These are phyloP conservation scores for Helminthosporium solani DNA, from an alignment of 2,329 filamentous ascomycete species.

Conservation along the genomic window DNA sequence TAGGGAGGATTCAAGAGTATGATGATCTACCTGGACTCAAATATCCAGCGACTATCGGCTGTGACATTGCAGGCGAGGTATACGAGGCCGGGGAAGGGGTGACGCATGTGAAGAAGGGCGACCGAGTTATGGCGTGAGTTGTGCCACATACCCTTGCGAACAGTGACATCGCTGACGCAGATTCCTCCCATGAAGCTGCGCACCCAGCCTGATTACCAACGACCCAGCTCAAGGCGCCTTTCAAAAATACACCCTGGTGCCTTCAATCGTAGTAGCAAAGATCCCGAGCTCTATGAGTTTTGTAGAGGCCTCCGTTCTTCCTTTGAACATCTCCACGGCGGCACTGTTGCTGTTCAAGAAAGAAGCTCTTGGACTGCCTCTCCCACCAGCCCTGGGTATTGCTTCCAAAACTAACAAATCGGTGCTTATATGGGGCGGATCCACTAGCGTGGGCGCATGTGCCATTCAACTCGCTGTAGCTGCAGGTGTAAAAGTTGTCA, in stretches of 20 bases:
- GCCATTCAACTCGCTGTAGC: constrained; percentile 46
- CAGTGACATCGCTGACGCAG: neutral
- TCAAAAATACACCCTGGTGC: constrained; percentile 34
- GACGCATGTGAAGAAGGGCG: constrained; percentile 43
- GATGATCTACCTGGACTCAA: constrained; percentile 35
- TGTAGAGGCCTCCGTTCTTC: constrained; percentile 43
- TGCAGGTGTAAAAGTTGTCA: constrained; percentile 42
- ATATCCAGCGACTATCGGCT: constrained; percentile 35
- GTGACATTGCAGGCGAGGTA: constrained; percentile 47
- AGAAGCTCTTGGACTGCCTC: constrained; percentile 37
- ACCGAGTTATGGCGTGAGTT: constrained; percentile 44
- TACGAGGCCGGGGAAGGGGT: constrained; percentile 46
- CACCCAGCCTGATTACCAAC: constrained; percentile 20
- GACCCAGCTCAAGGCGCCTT: constrained; percentile 26
- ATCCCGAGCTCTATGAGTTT: constrained; percentile 45
- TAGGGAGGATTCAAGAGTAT: constrained; percentile 28
- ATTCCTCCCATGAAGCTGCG: constrained; percentile 14
- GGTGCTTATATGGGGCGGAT: constrained; percentile 53
- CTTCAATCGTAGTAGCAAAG: constrained; percentile 40
- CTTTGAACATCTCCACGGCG: constrained; percentile 44
- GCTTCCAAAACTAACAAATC: constrained; percentile 25
- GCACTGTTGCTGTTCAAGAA: constrained; percentile 38
- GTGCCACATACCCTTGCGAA: constrained; percentile 15
- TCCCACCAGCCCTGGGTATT: constrained; percentile 36
- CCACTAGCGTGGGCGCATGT: constrained; percentile 40